Evolutionary conservation across 495 filamentous ascomycete genomes (phyloP).

Genomic region (Talaromyces ruber): DNA sequence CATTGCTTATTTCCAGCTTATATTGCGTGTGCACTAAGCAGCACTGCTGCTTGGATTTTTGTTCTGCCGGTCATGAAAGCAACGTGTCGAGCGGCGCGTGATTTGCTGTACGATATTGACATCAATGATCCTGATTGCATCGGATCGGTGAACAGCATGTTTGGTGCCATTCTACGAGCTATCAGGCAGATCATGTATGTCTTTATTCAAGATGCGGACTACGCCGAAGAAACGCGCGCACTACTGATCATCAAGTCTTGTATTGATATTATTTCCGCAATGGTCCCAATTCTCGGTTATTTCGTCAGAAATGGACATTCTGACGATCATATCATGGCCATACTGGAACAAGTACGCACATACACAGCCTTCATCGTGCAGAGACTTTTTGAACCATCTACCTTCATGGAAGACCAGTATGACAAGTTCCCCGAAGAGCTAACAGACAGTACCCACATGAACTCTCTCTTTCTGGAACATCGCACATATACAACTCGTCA

Average conservation of each 20-base stretch:
- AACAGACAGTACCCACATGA: neutral
- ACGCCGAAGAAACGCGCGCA: slow-evolving; percentile 31
- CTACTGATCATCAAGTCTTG: slow-evolving; percentile 31
- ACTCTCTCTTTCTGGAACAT: slow-evolving; percentile 18
- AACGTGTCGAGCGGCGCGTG: slow-evolving; percentile 30
- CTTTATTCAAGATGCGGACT: slow-evolving; percentile 18
- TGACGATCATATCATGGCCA: slow-evolving; percentile 12
- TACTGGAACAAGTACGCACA: slow-evolving; percentile 24
- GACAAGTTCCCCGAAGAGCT: neutral
- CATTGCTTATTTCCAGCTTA: slow-evolving; percentile 59
- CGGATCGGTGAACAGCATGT: slow-evolving; percentile 30
- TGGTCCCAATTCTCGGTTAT: slow-evolving; percentile 45
- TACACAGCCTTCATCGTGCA: slow-evolving; percentile 21
- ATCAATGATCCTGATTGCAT: slow-evolving; percentile 35
- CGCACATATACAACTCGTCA: slow-evolving; percentile 23
- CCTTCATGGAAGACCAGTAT: neutral
- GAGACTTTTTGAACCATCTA: slow-evolving; percentile 10
- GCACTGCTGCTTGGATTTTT: slow-evolving; percentile 49
- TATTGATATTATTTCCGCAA: slow-evolving; percentile 36
- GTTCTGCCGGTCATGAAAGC: slow-evolving; percentile 47
- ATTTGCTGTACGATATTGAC: slow-evolving; percentile 42
- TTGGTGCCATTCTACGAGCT: slow-evolving; percentile 34
- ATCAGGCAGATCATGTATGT: slow-evolving; percentile 26
- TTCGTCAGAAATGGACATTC: slow-evolving; percentile 27
- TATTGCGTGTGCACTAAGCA: slow-evolving; percentile 41